A percentile compares a stretch with the other conserved stretches of the same genome.
Conservation (phyloP, 305 asterid species). For the Solanum hybrid region DNA sequence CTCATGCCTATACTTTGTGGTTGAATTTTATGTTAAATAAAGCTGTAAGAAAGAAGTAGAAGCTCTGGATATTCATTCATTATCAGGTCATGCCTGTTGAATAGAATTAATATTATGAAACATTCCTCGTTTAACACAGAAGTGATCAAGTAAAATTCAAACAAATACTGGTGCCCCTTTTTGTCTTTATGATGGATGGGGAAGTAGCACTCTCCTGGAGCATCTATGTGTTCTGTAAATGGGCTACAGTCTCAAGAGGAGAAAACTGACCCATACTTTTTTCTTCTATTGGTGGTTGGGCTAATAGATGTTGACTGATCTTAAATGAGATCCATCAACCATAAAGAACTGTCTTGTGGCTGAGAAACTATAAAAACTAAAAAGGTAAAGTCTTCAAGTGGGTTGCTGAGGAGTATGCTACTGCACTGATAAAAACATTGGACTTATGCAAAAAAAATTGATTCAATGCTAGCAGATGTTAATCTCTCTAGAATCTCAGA, state of each 20-base stretch:
- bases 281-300: neutral
- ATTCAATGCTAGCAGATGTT: neutral
- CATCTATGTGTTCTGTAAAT: neutral
- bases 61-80: neutral
- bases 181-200: too few species aligned
- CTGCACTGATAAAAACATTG: neutral
- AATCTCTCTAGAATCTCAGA: neutral
- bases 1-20: neutral
- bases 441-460: neutral
- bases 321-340: neutral
- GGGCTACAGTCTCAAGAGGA: neutral
- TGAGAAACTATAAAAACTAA: neutral
- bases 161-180: too few species aligned
- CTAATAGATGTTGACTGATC: neutral
- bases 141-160: too few species aligned
- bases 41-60: neutral
- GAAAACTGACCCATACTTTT: neutral
- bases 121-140: neutral
- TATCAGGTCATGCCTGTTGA: neutral
- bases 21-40: neutral
- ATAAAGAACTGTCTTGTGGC: neutral
- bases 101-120: neutral
- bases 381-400: neutral
- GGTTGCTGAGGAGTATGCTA: neutral
- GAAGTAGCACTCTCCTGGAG: neutral